These are phyloP conservation scores for Boletus coccyginus DNA, from an alignment of 768 basidiomycete genomes.

Conservation along the genomic window DNA sequence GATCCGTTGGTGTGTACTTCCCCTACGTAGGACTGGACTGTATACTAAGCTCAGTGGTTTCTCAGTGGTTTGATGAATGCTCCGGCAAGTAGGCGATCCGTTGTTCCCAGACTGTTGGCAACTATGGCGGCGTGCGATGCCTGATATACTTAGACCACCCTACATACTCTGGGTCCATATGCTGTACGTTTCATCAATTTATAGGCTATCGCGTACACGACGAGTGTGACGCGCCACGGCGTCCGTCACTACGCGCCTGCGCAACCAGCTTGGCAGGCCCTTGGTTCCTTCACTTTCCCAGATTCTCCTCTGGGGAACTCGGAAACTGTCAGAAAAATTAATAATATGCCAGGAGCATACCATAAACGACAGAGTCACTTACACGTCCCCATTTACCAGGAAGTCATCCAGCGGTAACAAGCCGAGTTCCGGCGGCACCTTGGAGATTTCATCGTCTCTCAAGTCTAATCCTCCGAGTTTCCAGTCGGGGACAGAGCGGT, in stretches of 20 bases:
- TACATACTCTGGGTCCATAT: not conserved
- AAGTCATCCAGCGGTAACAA: slow-evolving; percentile 76
- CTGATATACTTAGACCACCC: too few species aligned
- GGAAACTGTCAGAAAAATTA: slow-evolving; percentile 50
- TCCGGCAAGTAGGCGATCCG: too few species aligned
- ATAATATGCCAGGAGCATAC: not conserved
- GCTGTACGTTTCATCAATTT: not conserved
- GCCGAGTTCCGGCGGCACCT: slow-evolving; percentile 67
- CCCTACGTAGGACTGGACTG: too few species aligned
- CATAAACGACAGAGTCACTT: slow-evolving; percentile 31
- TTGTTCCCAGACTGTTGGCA: too few species aligned
- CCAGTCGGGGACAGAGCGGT: slow-evolving; percentile 63
- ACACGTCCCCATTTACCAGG: slow-evolving; percentile 83
- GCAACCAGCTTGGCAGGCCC: slow-evolving; percentile 74
- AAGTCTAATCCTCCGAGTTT: slow-evolving; percentile 80
- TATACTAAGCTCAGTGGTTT: too few species aligned
- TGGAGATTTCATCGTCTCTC: slow-evolving; percentile 75
- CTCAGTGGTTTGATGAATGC: too few species aligned
- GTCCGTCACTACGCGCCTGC: slow-evolving; percentile 58
- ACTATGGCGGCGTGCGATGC: too few species aligned
- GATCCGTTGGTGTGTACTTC: too few species aligned
- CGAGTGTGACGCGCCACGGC: not conserved
- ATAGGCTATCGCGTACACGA: not conserved
- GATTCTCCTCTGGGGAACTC: slow-evolving; percentile 73
- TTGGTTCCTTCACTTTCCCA: slow-evolving; percentile 90